Evolutionary conservation across 768 basidiomycete genomes (phyloP), one percentile per base, ranked within the genome.

Genomic region (Boletus speciosus): DNA sequence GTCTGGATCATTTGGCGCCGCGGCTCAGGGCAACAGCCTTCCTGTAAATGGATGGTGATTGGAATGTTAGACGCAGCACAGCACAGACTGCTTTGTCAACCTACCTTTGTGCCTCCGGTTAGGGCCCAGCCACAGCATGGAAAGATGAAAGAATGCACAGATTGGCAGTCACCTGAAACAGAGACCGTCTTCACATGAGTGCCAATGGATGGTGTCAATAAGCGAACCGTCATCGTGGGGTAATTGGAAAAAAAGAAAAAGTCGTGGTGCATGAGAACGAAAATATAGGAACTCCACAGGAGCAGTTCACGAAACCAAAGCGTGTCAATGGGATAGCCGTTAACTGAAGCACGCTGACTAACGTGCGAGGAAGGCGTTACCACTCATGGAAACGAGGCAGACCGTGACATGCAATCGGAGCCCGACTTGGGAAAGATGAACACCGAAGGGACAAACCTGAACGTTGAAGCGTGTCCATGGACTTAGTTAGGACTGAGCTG

Each of bases 1-100:
- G 67, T 62, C 69, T 71, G 63, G 67, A 57, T 66, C 67, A 60
- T 54, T 63, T 61, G 59, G 54, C 57, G 32, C 69, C 62, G 61
- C 63, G 68, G 67, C 65, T 59, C 63, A 67, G 60, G 62, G 67
- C 34, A 67, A 68, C 66, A 65, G 66, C 67, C 67, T 63, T 44
- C 57, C 65, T 55, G 50, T 63, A 67, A 65, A 68, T 68, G 63
- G 59, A 69, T 58, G 48, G 29, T 57, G 58, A 63, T 63, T 60
- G 55, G 67, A 68, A 67, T 65, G 63, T 57, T 60, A 63, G 49
- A 59, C 41, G 59, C 47, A 59, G 63, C 66, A 68, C 63, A 65
- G 67, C 67, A 65, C n/a, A 31, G 37, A 35, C 53, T 47, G 55
- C 47, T 57, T 60, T 62, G 58, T 49, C 51, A 55, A 57, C 44